Conservation (phyloP, 2,329 filamentous ascomycete species). For the Hypoxylon sp. region DNA sequence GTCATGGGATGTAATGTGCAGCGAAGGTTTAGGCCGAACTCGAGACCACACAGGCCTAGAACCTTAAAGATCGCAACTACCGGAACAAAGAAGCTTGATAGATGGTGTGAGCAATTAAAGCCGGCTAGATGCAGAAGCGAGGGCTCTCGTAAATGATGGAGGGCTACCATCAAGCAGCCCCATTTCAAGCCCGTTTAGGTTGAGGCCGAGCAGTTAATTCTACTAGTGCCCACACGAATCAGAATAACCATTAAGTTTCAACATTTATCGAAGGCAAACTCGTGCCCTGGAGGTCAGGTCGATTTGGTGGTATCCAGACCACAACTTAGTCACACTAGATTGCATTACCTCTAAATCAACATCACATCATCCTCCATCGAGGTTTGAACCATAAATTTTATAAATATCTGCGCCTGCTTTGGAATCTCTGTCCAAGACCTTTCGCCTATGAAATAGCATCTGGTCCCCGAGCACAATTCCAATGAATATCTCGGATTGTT, state of each 20-base stretch:
- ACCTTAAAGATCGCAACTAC: slow-evolving; percentile 1
- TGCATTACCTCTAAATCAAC: background rate
- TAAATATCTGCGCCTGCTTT: background rate
- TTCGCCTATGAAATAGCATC: background rate
- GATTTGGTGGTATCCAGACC: background rate
- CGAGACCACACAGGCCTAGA: background rate
- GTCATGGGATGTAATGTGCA: slow-evolving; percentile 19
- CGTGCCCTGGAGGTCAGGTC: background rate
- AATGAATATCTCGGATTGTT: background rate
- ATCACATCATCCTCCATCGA: background rate
- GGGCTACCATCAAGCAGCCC: background rate
- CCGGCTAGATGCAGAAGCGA: slow-evolving; percentile 16
- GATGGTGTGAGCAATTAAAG: background rate
- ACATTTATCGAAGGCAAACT: background rate
- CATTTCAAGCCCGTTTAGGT: background rate
- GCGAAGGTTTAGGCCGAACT: slow-evolving; percentile 32
- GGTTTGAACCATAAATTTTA: background rate
- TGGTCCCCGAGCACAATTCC: background rate
- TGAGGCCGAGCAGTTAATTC: slow-evolving; percentile 1
- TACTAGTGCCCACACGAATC: background rate
- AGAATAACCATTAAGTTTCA: background rate
- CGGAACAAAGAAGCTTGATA: background rate
- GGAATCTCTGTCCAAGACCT: background rate
- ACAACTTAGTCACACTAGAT: background rate
- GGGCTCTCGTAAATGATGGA: background rate